phyloP scores from a whole-genome alignment of 176 grass and related monocot genomes.

The Bothriochloa decipiens region DNA sequence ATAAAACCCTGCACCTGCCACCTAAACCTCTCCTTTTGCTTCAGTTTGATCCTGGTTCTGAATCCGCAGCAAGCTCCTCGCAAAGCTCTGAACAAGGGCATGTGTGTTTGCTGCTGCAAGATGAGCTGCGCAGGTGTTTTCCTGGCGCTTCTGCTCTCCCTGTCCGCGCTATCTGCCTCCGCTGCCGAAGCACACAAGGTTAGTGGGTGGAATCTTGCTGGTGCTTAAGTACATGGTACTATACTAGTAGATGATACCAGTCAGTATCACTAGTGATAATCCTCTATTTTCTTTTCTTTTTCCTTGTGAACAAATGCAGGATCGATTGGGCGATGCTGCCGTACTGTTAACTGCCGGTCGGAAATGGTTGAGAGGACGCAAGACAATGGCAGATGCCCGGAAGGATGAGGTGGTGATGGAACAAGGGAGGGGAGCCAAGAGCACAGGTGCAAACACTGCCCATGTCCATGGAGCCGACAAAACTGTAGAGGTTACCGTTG shows the following conservation, averaged over 20 bases:
- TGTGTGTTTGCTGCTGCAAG: not conserved
- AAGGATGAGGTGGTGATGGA: slow-evolving; percentile 23
- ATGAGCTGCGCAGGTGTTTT: slow-evolving; percentile 44
- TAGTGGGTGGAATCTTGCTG: not conserved
- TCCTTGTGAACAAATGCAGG: slow-evolving; percentile 18
- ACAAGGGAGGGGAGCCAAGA: slow-evolving; percentile 34
- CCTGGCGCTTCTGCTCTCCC: slow-evolving; percentile 43
- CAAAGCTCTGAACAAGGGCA: not conserved
- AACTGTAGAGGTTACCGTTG: slow-evolving; percentile 51
- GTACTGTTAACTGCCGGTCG: not conserved
- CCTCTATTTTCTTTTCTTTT: too few relatives aligned
- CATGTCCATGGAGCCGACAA: slow-evolving; percentile 35
- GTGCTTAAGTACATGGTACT: too few relatives aligned
- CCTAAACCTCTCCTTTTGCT: slow-evolving; percentile 48
- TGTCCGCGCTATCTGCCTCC: slow-evolving; percentile 34
- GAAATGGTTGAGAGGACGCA: slow-evolving; percentile 45
- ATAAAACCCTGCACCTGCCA: slow-evolving; percentile 47
- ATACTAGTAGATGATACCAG: too few relatives aligned
- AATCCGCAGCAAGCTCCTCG: slow-evolving; percentile 14
- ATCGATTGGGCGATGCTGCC: not conserved
- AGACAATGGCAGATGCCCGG: slow-evolving; percentile 7
- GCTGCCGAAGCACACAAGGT: slow-evolving; percentile 45
- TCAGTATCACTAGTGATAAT: not conserved
- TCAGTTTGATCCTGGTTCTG: slow-evolving; percentile 19
- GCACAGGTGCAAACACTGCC: slow-evolving; percentile 59